phyloP scores from a whole-genome alignment of 192 early-diverging fungal genomes.

The Backusella psychrophila region DNA sequence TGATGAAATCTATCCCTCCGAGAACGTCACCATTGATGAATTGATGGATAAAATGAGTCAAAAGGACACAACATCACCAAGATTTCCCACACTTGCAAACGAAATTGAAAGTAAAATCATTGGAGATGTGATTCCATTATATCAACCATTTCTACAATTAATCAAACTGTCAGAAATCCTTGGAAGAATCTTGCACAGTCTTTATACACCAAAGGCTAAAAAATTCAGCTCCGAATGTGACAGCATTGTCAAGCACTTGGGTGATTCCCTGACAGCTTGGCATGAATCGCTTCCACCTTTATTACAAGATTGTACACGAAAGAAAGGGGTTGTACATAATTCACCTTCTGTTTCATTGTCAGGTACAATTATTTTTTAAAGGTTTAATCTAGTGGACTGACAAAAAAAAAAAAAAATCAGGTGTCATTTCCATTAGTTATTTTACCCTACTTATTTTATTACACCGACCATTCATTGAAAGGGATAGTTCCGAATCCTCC shows the following conservation, averaged over 20 bases:
- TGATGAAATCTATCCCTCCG: constrained; percentile 29
- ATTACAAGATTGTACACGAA: constrained; percentile 10
- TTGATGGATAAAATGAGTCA: constrained; percentile 21
- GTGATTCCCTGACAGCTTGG: constrained; percentile 27
- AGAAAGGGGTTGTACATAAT: neutral
- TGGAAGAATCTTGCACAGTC: constrained; percentile 26
- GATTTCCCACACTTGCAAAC: constrained; percentile 23
- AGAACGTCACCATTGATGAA: constrained; percentile 27
- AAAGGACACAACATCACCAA: neutral
- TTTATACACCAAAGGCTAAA: constrained; percentile 33
- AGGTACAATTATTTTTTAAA: neutral
- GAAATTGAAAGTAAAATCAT: constrained; percentile 5
- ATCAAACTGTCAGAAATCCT: constrained; percentile 35
- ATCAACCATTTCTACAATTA: constrained; percentile 35
- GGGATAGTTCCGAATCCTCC: constrained; percentile 18
- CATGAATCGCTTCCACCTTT: constrained; percentile 15
- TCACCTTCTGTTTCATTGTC: constrained; percentile 21
- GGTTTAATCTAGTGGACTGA: too few relatives aligned
- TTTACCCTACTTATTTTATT: constrained; percentile 47
- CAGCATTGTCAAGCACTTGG: constrained; percentile 23
- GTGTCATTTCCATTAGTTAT: constrained; percentile 41
- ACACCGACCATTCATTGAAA: constrained; percentile 51
- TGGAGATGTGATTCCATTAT: constrained; percentile 19
- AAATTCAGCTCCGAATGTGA: constrained; percentile 27
- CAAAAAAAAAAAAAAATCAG: neutral